Base-by-base conservation (phyloP, 129 eudicot genomes). In the Arctium minus region DNA sequence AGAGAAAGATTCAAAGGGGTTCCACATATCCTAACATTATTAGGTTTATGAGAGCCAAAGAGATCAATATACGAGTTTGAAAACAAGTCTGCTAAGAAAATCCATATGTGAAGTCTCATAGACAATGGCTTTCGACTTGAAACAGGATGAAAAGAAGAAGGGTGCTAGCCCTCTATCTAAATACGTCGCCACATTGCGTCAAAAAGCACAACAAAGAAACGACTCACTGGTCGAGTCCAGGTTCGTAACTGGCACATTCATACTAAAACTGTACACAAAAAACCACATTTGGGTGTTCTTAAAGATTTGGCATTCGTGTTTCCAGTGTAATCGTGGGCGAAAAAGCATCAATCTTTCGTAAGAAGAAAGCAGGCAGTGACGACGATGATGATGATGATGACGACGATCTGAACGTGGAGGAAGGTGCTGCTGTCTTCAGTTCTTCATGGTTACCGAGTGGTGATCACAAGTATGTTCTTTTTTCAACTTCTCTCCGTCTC, bases 241-340 rank as follows among this genome's bases (percentile, higher is more conserved):
- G 87, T 84, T 73, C 10, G 80, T 46, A 73, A 65, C 78, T 86
- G 69, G 78, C 87, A 17, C 77, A 81, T 12, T 88, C 40, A 89
- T 86, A 89, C 33, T 29, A 84, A 86, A 65, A 80, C 76, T 12
- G 44, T 90, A 72, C 91, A 88, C 56, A 84, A 85, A 81, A 78
- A 80, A 88, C 85, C 40, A 13, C 46, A 68, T 68, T 40, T 42
- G 67, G 44, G 32, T 79, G 75, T 2, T 39, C 46, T 17, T 77
- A 56, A 83, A 78, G 13, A 70, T 71, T 79, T n/a, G 22, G 17
- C 29, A 74, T 78, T 40, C 5, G 4, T 84, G 2, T 92, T 75
- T 86, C 48, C 88, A 96, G 99, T 86, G 80, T 96, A 77, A 87
- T 88, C 56, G 93, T 93, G 76, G 97, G 99, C 33, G 97, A 90